phyloP scores from a whole-genome alignment of 768 basidiomycete genomes.

The Boletus rubescentipes region DNA sequence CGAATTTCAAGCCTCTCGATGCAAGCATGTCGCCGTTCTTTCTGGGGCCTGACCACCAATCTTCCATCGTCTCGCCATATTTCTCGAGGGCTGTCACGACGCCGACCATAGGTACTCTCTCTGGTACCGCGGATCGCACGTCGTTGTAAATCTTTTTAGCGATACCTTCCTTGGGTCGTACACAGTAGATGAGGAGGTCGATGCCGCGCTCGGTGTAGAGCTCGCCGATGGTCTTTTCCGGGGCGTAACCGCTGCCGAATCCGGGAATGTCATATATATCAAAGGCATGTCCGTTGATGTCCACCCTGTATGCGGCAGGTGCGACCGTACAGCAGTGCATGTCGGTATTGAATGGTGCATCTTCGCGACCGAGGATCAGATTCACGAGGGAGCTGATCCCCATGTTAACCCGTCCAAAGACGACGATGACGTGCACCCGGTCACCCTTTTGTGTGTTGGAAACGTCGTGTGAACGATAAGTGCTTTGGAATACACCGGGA shows the following conservation, averaged over 20 bases:
- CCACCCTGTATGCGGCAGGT: constrained; percentile 27
- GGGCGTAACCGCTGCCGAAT: constrained; percentile 20
- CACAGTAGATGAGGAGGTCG: constrained; percentile 32
- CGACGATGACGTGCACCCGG: constrained; percentile 31
- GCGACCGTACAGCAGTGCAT: constrained; percentile 29
- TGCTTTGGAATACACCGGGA: background rate
- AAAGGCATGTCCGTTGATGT: constrained; percentile 31
- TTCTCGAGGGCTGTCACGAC: constrained; percentile 40
- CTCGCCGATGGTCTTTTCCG: constrained; percentile 27
- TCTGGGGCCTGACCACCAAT: constrained; percentile 32
- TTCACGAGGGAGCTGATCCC: constrained; percentile 34
- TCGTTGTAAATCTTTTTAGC: constrained; percentile 25
- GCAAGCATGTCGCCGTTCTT: constrained; percentile 37
- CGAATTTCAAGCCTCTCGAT: constrained; percentile 34
- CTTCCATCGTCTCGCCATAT: constrained; percentile 29
- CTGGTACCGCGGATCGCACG: constrained; percentile 28
- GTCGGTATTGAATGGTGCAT: constrained; percentile 33
- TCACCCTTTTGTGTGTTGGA: constrained; percentile 26
- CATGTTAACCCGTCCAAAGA: constrained; percentile 35
- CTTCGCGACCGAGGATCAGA: constrained; percentile 32
- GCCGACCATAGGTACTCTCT: constrained; percentile 39
- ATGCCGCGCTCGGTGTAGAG: constrained; percentile 32
- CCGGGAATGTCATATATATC: constrained; percentile 33
- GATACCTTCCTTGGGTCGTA: constrained; percentile 31
- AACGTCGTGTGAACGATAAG: background rate